These are phyloP conservation scores for Peniophora sp. DNA, from an alignment of 1,284 basidiomycete genomes.

Conservation along the genomic window DNA sequence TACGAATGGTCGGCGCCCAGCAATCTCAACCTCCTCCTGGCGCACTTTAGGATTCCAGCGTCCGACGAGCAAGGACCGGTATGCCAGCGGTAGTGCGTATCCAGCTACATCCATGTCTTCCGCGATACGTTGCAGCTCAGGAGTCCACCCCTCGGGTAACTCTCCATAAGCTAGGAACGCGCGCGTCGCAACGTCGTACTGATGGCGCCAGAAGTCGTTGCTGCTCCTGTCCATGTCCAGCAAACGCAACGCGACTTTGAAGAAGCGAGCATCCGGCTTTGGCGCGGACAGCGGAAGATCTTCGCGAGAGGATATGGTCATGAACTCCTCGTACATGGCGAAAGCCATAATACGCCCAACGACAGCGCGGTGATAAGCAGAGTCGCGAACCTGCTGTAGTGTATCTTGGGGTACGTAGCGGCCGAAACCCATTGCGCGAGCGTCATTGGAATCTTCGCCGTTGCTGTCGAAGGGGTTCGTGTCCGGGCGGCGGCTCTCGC, in stretches of 20 bases:
- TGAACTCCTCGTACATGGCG: too few species aligned
- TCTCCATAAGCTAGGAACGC: slow-evolving; percentile 11
- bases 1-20: slow-evolving; percentile 22
- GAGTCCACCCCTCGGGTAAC: slow-evolving; percentile 21
- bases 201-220: slow-evolving; percentile 18
- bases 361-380: too few species aligned
- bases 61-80: slow-evolving; percentile 37
- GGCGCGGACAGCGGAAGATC: too few species aligned
- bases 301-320: too few species aligned
- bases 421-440: background rate
- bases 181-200: slow-evolving; percentile 14
- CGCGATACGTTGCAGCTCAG: slow-evolving; percentile 35
- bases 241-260: slow-evolving; percentile 45
- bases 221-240: slow-evolving; percentile 32
- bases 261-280: slow-evolving; percentile 48
- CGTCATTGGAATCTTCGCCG: background rate
- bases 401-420: background rate
- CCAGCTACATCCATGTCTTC: slow-evolving; percentile 37
- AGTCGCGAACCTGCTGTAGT: too few species aligned
- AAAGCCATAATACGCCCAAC: too few species aligned
- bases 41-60: slow-evolving; percentile 10
- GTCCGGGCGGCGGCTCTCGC: slow-evolving; percentile 25
- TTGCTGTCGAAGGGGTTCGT: slow-evolving; percentile 13
- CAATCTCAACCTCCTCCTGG: background rate
- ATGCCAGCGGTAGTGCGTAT: slow-evolving; percentile 36